Percentiles rank a stretch among this genome's conserved stretches.
Evolutionary conservation across 116 monocot species (phyloP).

Genomic region (Zostera marina): DNA sequence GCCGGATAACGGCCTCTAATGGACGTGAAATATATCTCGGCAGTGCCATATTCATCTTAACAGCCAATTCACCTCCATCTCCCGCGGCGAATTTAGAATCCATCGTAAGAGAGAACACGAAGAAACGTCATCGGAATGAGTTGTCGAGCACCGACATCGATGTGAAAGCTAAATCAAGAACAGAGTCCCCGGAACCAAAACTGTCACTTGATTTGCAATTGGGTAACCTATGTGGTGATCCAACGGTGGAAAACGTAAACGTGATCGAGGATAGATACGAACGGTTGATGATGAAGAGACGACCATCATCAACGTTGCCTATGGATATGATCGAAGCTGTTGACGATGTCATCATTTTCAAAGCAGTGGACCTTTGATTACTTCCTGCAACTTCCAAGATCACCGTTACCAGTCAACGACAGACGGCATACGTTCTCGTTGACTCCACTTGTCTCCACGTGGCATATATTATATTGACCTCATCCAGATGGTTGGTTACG

Average conservation of each 20-base stretch:
- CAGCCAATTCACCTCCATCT: slow-evolving; percentile 20
- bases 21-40: slow-evolving; percentile 57
- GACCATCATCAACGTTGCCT: background rate
- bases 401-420: too few species aligned
- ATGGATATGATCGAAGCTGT: slow-evolving; percentile 13
- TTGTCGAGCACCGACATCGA: slow-evolving; percentile 11
- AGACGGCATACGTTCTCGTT: too few species aligned
- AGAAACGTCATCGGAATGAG: slow-evolving; percentile 26
- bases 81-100: slow-evolving; percentile 7
- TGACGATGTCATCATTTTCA: slow-evolving; percentile 26
- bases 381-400: background rate
- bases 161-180: slow-evolving; percentile 13
- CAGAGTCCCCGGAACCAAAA: slow-evolving; percentile 1
- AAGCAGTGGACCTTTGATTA: slow-evolving; percentile 33
- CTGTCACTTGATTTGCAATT: slow-evolving; percentile 49
- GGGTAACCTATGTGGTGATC: slow-evolving; percentile 37
- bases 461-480: too few species aligned
- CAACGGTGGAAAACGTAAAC: slow-evolving; percentile 34
- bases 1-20: slow-evolving; percentile 39
- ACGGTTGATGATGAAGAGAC: background rate
- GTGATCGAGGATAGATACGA: slow-evolving; percentile 12
- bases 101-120: slow-evolving; percentile 19
- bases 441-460: too few species aligned
- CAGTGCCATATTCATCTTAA: slow-evolving; percentile 36
- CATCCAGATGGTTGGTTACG: too few species aligned